Evolutionary conservation across 2,329 filamentous ascomycete species (phyloP), one percentile per base, ranked within the genome.

Genomic region (Colletotrichum nymphaeae): DNA sequence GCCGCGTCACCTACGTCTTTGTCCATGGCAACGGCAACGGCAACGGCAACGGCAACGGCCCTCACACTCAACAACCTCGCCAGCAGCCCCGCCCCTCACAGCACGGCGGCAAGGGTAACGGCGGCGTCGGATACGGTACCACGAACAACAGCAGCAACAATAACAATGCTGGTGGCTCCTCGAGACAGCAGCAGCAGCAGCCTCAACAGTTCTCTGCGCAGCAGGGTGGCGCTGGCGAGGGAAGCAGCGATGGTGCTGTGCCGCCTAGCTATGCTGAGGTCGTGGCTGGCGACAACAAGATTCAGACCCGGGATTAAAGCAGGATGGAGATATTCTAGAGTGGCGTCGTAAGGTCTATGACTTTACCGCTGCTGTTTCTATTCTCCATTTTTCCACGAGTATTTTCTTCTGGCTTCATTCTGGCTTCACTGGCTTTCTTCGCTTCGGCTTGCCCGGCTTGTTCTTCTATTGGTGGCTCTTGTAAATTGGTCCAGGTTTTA

Each of bases 261-360:
- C 95, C 96, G 55, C 96, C 97, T 4, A 94, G 93, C 16, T 98
- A 98, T 82, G 93, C 94, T 19, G 94, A 98, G 84, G 96, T 95
- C 60, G 93, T 98, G 72, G 63, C 72, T 19, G 95, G 94, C 1
- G 96, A 98, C 80, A 86, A 98, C 84, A 98, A 98, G 89, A 88
- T 98, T 63, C 97, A 98, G 88, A 88, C 83, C 22, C 86, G 88
- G 70, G 88, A 91, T 73, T 91, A 87, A 81, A 67, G 71, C 49
- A 8, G 22, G 52, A 69, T 46, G 14, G 19, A 9, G 14, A 24
- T 19, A 16, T 16, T 1, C 32, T 28, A 24, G 16, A 12, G 9
- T 5, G 28, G n/a, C 5, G 7, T 16, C 4, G 12, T 52, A 7
- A 5, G 14, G 5, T n/a, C 46, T 4, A 1, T 19, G 30, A 11